Conservation (phyloP, 1,284 basidiomycete species). For the Moesziomyces parantarcticus region DNA sequence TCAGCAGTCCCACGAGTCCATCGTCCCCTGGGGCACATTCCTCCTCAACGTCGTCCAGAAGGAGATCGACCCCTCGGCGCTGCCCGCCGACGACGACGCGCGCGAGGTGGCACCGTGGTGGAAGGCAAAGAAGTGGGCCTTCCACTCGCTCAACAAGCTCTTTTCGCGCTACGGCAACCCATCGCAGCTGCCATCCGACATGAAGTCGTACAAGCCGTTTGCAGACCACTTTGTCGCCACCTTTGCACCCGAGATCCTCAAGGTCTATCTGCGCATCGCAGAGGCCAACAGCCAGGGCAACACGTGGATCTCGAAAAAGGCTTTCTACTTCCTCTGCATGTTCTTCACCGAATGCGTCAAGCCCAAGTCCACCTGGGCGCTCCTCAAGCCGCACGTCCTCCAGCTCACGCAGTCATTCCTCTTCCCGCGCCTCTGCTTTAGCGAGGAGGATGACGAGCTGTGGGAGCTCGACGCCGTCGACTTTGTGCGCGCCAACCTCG, state of each 20-base stretch:
- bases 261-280: conserved; percentile 61
- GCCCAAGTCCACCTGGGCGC: conserved; percentile 64
- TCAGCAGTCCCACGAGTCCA: conserved; percentile 63
- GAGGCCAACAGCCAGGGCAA: conserved; percentile 48
- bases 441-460: conserved; percentile 60
- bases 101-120: conserved; percentile 57
- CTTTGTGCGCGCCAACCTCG: conserved; percentile 60
- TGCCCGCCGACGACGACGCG: conserved; percentile 56
- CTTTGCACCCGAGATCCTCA: conserved; percentile 67
- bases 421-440: conserved; percentile 64
- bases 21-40: conserved; percentile 65
- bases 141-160: conserved; percentile 66
- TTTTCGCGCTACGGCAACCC: conserved; percentile 66
- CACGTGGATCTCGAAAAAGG: conserved; percentile 60
- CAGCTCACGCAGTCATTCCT: conserved; percentile 60
- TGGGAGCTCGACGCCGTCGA: conserved; percentile 66
- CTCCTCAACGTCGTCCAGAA: conserved; percentile 62
- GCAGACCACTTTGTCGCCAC: conserved; percentile 61
- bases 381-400: conserved; percentile 62
- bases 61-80: conserved; percentile 42
- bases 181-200: conserved; percentile 60
- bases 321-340: conserved; percentile 57
- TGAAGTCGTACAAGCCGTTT: conserved; percentile 65
- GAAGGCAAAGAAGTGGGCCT: conserved; percentile 68
- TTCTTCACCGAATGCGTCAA: conserved; percentile 66